Conservation (phyloP, 129 eudicot species). For the Artemisia annua region DNA sequence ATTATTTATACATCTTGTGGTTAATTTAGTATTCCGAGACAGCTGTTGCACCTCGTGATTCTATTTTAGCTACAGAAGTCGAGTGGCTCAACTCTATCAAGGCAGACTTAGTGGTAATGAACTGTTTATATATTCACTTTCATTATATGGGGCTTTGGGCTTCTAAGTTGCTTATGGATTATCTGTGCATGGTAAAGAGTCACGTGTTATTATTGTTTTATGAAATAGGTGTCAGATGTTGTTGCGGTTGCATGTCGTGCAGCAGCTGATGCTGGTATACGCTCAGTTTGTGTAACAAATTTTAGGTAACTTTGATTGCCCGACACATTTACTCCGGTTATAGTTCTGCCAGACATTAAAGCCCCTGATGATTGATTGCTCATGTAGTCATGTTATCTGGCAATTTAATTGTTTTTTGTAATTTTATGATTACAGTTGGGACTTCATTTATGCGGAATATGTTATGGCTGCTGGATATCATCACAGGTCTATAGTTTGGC, state of each 20-base stretch:
- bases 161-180: conserved; percentile 5
- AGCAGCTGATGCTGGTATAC: conserved; percentile 99
- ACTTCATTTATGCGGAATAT: conserved; percentile 95
- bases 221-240: conserved; percentile 86
- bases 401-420: neutral
- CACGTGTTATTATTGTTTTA: neutral
- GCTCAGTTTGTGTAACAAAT: conserved; percentile 92
- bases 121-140: no score
- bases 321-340: neutral
- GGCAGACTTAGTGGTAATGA: conserved; percentile 92
- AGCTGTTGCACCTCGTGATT: conserved; percentile 87
- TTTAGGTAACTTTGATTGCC: conserved; percentile 56
- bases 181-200: neutral
- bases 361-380: neutral
- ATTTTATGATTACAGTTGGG: conserved; percentile 68
- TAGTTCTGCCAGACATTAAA: neutral
- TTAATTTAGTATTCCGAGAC: conserved; percentile 77
- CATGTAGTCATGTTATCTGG: neutral
- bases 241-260: conserved; percentile 99
- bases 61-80: conserved; percentile 85
- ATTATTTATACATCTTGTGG: conserved; percentile 8
- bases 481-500: conserved; percentile 94
- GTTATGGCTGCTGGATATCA: conserved; percentile 97
- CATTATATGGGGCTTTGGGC: neutral
- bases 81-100: conserved; percentile 95